phyloP scores from a whole-genome alignment of 352 stramenopile species.

The Globisporangium cylindrosporum region DNA sequence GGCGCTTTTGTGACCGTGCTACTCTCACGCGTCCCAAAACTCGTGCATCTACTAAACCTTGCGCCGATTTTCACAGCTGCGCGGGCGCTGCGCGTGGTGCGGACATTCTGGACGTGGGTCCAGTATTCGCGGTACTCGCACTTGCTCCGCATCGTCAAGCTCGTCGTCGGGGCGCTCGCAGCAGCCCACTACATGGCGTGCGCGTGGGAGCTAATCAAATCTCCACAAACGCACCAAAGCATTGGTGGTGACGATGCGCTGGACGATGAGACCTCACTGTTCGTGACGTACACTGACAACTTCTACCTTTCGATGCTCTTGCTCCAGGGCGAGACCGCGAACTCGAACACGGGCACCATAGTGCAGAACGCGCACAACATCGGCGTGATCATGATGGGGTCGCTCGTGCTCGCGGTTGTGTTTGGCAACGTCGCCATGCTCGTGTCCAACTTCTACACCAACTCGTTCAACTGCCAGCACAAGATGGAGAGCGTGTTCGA shows the following conservation, averaged over 20 bases:
- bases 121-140: constrained; percentile 19
- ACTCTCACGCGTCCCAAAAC: not conserved
- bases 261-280: constrained; percentile 10
- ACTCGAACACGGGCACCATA: constrained; percentile 10
- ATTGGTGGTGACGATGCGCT: not conserved
- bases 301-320: constrained; percentile 15
- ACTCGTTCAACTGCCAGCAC: constrained; percentile 41
- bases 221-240: not conserved
- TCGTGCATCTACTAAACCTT: constrained; percentile 5
- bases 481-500: constrained; percentile 14
- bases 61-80: not conserved
- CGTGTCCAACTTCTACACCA: constrained; percentile 55
- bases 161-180: constrained; percentile 1
- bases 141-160: constrained; percentile 12
- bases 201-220: constrained; percentile 7
- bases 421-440: constrained; percentile 61
- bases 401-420: constrained; percentile 48
- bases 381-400: constrained; percentile 38
- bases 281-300: constrained; percentile 2
- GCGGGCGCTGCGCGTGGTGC: not conserved
- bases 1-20: not conserved
- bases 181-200: constrained; percentile 17
- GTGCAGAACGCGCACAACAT: constrained; percentile 38
- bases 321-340: constrained; percentile 7
- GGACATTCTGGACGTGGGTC: constrained; percentile 8